Evolutionary conservation across 345 rosid genomes (phyloP).

Genomic region (Alliaria petiolata): DNA sequence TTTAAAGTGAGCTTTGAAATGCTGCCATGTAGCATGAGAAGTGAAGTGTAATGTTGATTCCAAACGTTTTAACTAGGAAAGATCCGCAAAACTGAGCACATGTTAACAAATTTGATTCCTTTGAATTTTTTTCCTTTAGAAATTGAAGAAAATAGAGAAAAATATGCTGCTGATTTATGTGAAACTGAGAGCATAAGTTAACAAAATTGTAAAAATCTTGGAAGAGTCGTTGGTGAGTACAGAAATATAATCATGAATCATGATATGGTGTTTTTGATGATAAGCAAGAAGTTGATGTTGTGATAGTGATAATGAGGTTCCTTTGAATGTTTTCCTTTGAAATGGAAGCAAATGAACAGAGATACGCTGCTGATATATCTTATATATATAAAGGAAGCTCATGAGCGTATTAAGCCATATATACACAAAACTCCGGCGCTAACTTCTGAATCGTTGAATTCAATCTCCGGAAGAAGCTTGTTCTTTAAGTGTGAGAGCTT

Average conservation of each 20-base stretch:
- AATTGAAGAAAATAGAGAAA: conserved; percentile 47
- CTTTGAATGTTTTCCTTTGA: too few species aligned
- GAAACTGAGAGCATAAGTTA: too few species aligned
- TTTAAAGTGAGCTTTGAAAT: too few species aligned
- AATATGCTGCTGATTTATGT: conserved; percentile 70
- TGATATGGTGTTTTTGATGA: neutral
- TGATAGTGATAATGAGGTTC: neutral
- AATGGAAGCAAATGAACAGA: conserved; percentile 44
- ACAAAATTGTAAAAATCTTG: too few species aligned
- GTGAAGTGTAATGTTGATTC: too few species aligned
- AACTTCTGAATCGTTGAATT: conserved; percentile 62
- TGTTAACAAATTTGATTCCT: too few species aligned
- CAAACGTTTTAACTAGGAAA: too few species aligned
- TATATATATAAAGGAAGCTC: conserved; percentile 75
- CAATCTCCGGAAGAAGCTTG: conserved; percentile 54
- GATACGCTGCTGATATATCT: conserved; percentile 79
- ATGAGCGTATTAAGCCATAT: conserved; percentile 49
- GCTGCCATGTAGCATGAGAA: too few species aligned
- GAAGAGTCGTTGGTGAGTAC: too few species aligned
- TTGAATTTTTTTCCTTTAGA: conserved; percentile 6
- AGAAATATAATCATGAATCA: neutral
- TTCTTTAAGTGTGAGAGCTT: conserved; percentile 88
- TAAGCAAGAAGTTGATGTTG: neutral
- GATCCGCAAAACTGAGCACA: too few species aligned
- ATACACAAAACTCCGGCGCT: conserved; percentile 71